A percentile compares a stretch with the other conserved stretches of the same genome.
These are phyloP conservation scores for Thelonectria olida DNA, from an alignment of 2,329 filamentous ascomycete species.

Conservation along the genomic window DNA sequence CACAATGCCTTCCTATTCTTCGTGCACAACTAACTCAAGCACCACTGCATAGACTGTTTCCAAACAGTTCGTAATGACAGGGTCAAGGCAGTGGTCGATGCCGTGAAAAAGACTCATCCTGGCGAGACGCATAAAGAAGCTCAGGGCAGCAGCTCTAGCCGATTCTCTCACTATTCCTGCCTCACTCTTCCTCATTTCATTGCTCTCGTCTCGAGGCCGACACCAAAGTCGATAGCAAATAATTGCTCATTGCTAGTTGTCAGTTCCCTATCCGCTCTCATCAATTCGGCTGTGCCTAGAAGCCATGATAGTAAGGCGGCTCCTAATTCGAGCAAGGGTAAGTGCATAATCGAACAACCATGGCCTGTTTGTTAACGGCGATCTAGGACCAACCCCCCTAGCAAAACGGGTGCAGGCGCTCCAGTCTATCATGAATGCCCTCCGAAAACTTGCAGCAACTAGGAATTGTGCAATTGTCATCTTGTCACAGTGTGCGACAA, in stretches of 20 bases:
- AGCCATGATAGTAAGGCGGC: conserved; percentile 51
- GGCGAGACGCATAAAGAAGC: conserved; percentile 12
- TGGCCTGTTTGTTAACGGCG: conserved; percentile 20
- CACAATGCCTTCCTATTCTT: conserved; percentile 9
- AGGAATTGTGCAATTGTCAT: conserved; percentile 78
- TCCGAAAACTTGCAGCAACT: conserved; percentile 80
- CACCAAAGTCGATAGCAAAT: conserved; percentile 67
- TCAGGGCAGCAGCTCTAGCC: conserved; percentile 36
- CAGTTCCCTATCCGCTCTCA: conserved; percentile 79
- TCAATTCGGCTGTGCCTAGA: conserved; percentile 81
- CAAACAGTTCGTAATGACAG: conserved; percentile 48
- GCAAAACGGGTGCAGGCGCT: conserved; percentile 61
- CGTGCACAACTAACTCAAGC: conserved; percentile 17
- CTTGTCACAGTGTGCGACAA: conserved; percentile 84
- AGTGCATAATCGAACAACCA: conserved; percentile 20
- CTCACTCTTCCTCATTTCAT: conserved; percentile 76
- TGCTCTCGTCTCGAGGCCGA: conserved; percentile 76
- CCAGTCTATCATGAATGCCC: conserved; percentile 71
- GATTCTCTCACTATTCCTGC: conserved; percentile 61
- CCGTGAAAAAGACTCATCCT: conserved; percentile 21
- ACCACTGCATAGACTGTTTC: conserved; percentile 54
- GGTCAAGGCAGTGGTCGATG: conserved; percentile 38
- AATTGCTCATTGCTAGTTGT: conserved; percentile 77
- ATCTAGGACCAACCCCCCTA: conserved; percentile 48
- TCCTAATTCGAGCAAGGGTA: conserved; percentile 53